Percentiles rank a stretch among this genome's conserved stretches.
These are phyloP conservation scores for Bjerkandera adusta DNA, from an alignment of 1,284 basidiomycete species.

Conservation along the genomic window DNA sequence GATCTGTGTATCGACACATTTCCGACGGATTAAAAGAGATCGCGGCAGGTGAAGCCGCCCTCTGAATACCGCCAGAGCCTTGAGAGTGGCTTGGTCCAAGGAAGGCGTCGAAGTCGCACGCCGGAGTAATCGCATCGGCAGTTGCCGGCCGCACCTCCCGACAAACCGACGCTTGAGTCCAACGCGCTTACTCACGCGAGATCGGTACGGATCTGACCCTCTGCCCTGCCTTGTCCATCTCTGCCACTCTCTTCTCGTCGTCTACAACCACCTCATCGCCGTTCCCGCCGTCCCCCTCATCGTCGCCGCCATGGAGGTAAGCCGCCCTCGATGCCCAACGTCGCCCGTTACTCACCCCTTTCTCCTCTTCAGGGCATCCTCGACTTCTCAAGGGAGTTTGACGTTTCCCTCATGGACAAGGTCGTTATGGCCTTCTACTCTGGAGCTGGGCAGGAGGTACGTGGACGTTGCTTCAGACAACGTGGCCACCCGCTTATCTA, in stretches of 20 bases:
- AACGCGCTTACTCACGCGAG: constrained; percentile 6
- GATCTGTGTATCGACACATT: too few species aligned
- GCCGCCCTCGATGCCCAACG: neutral
- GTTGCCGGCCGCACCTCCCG: too few species aligned
- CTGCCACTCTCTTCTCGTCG: constrained; percentile 24
- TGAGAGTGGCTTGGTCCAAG: too few species aligned
- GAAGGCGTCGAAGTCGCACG: too few species aligned
- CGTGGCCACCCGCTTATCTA: neutral
- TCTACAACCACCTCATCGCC: constrained; percentile 25
- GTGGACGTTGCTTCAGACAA: constrained; percentile 8
- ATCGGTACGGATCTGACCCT: constrained; percentile 32
- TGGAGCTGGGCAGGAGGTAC: constrained; percentile 30
- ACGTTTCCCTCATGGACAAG: constrained; percentile 34
- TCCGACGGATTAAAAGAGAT: too few species aligned
- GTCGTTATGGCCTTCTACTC: constrained; percentile 32
- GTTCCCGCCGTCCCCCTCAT: constrained; percentile 18
- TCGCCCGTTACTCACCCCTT: neutral
- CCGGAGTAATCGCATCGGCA: too few species aligned
- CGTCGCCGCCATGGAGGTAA: neutral
- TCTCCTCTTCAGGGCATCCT: constrained; percentile 26
- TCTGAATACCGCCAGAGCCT: too few species aligned
- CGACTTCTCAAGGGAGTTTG: constrained; percentile 34
- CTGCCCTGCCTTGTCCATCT: constrained; percentile 38
- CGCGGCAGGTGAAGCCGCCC: too few species aligned
- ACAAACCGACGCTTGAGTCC: too few species aligned